phyloP scores from a whole-genome alignment of 1,284 basidiomycete species.

The Golubevia pallescens region DNA sequence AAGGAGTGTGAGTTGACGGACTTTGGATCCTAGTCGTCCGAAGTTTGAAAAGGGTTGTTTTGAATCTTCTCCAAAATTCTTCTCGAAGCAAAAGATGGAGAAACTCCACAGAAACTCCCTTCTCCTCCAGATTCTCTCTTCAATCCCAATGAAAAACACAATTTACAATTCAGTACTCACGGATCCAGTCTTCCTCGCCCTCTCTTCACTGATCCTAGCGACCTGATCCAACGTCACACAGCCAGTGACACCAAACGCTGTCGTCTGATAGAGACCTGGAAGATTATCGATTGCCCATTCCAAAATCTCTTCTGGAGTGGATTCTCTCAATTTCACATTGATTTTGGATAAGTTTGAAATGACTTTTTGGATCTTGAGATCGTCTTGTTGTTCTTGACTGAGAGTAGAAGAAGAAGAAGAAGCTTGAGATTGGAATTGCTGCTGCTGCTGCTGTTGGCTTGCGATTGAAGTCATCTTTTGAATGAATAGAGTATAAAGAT shows the following conservation, averaged over 20 bases:
- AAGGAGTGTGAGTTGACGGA: no score
- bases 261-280: conserved; percentile 61
- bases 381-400: conserved; percentile 20
- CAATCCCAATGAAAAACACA: background rate
- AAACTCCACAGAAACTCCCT: no score
- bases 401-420: background rate
- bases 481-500: conserved; percentile 1
- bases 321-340: conserved; percentile 51
- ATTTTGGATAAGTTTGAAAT: conserved; percentile 43
- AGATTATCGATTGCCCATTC: conserved; percentile 62
- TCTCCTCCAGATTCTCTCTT: no score
- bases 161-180: conserved; percentile 7
- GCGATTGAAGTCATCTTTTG: background rate
- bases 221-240: conserved; percentile 62
- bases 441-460: background rate
- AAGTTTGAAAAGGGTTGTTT: no score
- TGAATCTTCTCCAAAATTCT: no score
- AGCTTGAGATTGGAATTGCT: background rate
- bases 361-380: conserved; percentile 29
- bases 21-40: no score
- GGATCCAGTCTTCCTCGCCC: conserved; percentile 26
- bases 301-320: conserved; percentile 52
- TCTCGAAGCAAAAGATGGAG: no score
- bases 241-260: conserved; percentile 60
- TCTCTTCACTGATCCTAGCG: conserved; percentile 41